phyloP scores from a whole-genome alignment of 148 eudicot species.

The Polygonum maritimum region DNA sequence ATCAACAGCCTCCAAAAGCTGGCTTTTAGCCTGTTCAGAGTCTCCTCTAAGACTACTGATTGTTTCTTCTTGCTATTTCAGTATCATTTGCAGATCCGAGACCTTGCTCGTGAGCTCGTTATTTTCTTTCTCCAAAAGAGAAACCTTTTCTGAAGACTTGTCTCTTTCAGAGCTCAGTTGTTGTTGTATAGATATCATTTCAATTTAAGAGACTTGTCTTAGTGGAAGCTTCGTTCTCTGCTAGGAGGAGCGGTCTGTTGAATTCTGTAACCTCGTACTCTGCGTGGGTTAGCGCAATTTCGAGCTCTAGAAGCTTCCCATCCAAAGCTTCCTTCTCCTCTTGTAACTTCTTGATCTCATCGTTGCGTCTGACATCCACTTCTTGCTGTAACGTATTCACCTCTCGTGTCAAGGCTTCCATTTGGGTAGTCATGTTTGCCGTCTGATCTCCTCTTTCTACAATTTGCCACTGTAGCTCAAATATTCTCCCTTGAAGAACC shows the following conservation, averaged over 20 bases:
- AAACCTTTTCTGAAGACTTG: conserved; percentile 17
- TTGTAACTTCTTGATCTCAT: conserved; percentile 20
- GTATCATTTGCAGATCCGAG: conserved; percentile 24
- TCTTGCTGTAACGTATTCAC: conserved; percentile 31
- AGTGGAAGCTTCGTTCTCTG: conserved; percentile 27
- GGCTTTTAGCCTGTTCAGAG: conserved; percentile 19
- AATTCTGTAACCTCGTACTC: conserved; percentile 25
- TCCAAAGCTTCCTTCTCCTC: conserved; percentile 22
- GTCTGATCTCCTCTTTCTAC: conserved; percentile 27
- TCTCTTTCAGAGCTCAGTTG: conserved; percentile 22
- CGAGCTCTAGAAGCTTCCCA: conserved; percentile 24
- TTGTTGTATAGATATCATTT: conserved; percentile 22
- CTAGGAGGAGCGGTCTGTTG: conserved; percentile 15
- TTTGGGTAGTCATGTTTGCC: conserved; percentile 23
- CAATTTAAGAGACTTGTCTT: conserved; percentile 12
- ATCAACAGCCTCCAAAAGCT: conserved; percentile 39
- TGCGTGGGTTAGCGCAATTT: conserved; percentile 22
- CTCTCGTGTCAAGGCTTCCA: conserved; percentile 25
- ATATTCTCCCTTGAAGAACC: conserved; percentile 20
- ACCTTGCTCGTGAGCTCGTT: conserved; percentile 28
- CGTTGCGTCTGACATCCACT: conserved; percentile 19
- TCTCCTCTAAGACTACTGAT: conserved; percentile 28
- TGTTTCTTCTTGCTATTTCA: conserved; percentile 26
- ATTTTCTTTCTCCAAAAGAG: conserved; percentile 26
- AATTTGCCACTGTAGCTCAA: conserved; percentile 25